Conservation (phyloP, 306 rosid species). For the Hippophae rhamnoides region DNA sequence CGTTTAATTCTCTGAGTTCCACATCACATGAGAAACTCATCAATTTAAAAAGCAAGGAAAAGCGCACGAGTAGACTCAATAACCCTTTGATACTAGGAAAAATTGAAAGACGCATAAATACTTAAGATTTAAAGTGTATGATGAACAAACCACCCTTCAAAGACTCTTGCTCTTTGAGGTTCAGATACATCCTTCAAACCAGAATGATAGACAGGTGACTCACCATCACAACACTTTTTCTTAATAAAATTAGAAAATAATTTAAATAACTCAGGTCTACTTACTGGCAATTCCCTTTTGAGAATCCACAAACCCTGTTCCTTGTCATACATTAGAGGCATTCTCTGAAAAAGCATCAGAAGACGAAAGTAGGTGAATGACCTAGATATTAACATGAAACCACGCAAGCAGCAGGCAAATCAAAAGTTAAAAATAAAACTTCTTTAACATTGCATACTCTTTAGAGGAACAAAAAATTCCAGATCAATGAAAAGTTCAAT, state of each 20-base stretch:
- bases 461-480: background rate
- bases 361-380: background rate
- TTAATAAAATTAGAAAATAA: background rate
- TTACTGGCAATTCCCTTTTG: slow-evolving; percentile 70
- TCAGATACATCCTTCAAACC: too few relatives aligned
- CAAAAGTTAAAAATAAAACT: background rate
- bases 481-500: background rate
- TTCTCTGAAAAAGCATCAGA: slow-evolving; percentile 50
- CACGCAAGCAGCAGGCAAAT: background rate
- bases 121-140: too few relatives aligned
- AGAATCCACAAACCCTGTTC: slow-evolving; percentile 60
- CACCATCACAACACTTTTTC: background rate
- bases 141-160: too few relatives aligned
- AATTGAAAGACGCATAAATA: too few relatives aligned
- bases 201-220: background rate
- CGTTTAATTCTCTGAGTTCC: too few relatives aligned
- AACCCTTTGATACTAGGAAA: too few relatives aligned
- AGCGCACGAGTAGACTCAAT: too few relatives aligned
- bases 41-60: too few relatives aligned
- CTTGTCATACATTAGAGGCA: slow-evolving; percentile 48
- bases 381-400: background rate
- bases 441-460: background rate
- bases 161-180: too few relatives aligned
- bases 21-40: too few relatives aligned
- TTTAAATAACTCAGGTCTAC: slow-evolving; percentile 4